Evolutionary conservation across 768 basidiomycete genomes (phyloP), one percentile per base, ranked within the genome.

Genomic region (Naganishia vishniacii): DNA sequence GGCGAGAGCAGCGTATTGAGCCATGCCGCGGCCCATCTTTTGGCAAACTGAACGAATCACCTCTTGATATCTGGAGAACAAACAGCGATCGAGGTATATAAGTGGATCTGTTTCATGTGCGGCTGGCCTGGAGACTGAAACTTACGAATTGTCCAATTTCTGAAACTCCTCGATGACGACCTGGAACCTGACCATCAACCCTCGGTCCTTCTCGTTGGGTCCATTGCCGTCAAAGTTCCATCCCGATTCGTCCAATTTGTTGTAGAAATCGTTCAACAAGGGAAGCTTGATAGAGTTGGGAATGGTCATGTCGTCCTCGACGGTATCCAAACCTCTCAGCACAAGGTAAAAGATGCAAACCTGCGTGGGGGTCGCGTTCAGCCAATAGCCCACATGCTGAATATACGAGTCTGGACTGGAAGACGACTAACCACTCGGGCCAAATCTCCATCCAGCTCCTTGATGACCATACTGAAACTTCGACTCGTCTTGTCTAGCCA

Each of bases 291-390:
- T 77, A 18, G 84, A 80, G 77, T 91, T 89, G 0, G 89, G 82
- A 62, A 99, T 84, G 0, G 91, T 89, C 92, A 97, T 97, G 80
- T 99, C 94, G 77, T 99, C 94, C 77, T 98, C 94, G 67, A 99
- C 84, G 4, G 94, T 99, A 77, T 99, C 94, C n/a, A 97, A 81
- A 5, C 85, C 95, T 23, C 94, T 85, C 6, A 99, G 82, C 5
- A 93, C 88, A 45, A 99, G 84, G 78, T 98, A 99, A 78, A 95
- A 98, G 65, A 98, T 78, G 76, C 89, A 91, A 68, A 97, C 86
- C 94, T 95, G 67, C 23, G 34, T 20, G 26, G 2, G 49, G 23
- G 28, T 34, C 15, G 25, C 4, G 46, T 37, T 56, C 16, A 45
- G 46, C n/a, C 7, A 47, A 47, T n/a, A n/a, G n/a, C n/a, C n/a